A percentile compares a stretch with the other conserved stretches of the same genome.
phyloP scores from a whole-genome alignment of 2,329 filamentous ascomycete genomes.

The Sclerotinia subarctica region DNA sequence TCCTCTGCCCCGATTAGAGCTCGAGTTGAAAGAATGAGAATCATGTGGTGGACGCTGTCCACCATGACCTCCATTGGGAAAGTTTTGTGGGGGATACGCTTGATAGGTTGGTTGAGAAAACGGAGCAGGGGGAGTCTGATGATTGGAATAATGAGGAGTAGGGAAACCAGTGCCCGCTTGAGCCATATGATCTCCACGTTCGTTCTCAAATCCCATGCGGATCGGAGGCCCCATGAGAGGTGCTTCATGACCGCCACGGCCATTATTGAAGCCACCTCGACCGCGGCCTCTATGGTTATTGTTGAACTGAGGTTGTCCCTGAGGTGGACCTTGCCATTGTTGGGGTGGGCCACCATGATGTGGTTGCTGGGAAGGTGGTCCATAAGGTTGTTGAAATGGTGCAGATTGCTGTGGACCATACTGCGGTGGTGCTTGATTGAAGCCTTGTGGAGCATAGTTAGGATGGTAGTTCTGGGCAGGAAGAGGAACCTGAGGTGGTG shows the following conservation, averaged over 20 bases:
- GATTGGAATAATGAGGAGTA: constrained; percentile 37
- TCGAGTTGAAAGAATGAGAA: constrained; percentile 39
- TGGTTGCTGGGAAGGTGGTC: constrained; percentile 35
- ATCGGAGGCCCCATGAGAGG: constrained; percentile 54
- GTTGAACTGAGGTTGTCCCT: constrained; percentile 44
- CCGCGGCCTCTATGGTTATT: constrained; percentile 35
- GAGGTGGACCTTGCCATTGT: constrained; percentile 39
- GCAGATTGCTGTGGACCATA: constrained; percentile 40
- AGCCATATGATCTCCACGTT: constrained; percentile 43
- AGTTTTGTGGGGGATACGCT: constrained; percentile 42
- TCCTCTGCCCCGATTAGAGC: constrained; percentile 42
- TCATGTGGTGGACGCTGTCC: constrained; percentile 39
- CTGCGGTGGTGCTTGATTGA: constrained; percentile 39
- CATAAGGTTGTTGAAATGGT: constrained; percentile 40
- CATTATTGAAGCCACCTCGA: constrained; percentile 40
- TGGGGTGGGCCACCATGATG: constrained; percentile 39
- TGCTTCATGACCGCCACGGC: constrained; percentile 44
- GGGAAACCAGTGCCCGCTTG: constrained; percentile 47
- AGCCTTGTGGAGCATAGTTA: constrained; percentile 56
- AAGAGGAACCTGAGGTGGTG: constrained; percentile 43
- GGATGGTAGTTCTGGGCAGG: constrained; percentile 56
- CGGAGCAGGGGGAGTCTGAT: constrained; percentile 36
- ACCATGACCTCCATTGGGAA: constrained; percentile 30
- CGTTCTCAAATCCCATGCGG: constrained; percentile 52
- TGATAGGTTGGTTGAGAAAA: constrained; percentile 40